Base-by-base conservation (phyloP, 139 green algal species). In the Auxenochlorella protothecoides region DNA sequence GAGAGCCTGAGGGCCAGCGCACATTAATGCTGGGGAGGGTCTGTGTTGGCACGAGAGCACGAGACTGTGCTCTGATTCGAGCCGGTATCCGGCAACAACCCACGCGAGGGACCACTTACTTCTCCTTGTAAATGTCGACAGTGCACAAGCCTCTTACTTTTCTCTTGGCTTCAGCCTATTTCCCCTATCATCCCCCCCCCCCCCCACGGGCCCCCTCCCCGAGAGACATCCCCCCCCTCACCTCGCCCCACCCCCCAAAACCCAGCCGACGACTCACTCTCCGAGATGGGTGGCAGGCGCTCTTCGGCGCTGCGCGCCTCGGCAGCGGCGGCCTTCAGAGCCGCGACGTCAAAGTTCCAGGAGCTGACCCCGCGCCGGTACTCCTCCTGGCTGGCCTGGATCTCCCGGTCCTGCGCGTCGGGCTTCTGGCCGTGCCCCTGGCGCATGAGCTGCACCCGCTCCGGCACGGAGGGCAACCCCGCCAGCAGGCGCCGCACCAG, bases 271-370 rank as follows among this genome's bases (percentile, higher is more conserved):
- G 12, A 6, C 62, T 2, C 68, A 63, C 73, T 10, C 65, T 83
- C 74, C 56, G 61, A 15, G 60, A 85, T 83, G 55, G 78, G 65
- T 5, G 72, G 54, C 60, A 85, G 68, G 2, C 71, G 62, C 53
- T 72, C 66, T 3, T 74, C 71, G 3, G 67, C 66, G 14, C 81
- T 77, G 0, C 81, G 72, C 68, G 88, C 82, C 10, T 72, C 66
- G 9, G 84, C 89, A 10, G 93, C 93, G 62, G 89, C 82, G 63
- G 78, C 79, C 80, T 96, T 96, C 54, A 98, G 78, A 27, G 87
- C 88, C 5, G 78, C 79, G 65, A 98, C 76, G 79, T 97, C 88
- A 75, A 98, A 97, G 77, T 97, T 96, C 93, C 93, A 98, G 16
- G 76, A 80, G 64, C 70, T 87, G 2, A 98, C 87, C 7, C 93